Percentiles rank a stretch among this genome's conserved stretches.
Conservation (phyloP, 805 yeast species). For the Metschnikowia baotianmanensis region DNA sequence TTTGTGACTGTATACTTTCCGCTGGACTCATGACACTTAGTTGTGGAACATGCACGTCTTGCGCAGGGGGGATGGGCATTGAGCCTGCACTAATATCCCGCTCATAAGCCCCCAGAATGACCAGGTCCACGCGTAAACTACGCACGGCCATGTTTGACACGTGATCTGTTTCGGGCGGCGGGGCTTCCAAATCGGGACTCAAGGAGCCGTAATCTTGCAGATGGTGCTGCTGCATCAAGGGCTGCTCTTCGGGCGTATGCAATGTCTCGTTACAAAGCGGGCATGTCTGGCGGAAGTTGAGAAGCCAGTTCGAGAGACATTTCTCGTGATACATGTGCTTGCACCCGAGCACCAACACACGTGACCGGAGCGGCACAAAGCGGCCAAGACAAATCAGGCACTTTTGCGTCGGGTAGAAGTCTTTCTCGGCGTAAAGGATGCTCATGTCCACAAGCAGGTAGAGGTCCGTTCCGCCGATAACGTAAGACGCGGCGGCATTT, state of each 20-base stretch:
- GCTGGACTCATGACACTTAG: neutral
- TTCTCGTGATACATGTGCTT: slow-evolving; percentile 58
- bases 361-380: slow-evolving; percentile 45
- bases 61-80: too few species aligned
- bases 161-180: neutral
- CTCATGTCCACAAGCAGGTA: slow-evolving; percentile 5
- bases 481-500: neutral
- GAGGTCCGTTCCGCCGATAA: slow-evolving; percentile 6
- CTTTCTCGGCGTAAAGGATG: slow-evolving; percentile 10
- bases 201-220: neutral
- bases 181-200: neutral
- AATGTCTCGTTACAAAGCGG: slow-evolving; percentile 52
- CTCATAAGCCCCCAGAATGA: neutral
- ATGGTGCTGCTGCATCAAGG: too few species aligned
- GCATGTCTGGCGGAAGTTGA: slow-evolving; percentile 51
- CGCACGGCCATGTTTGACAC: slow-evolving; percentile 9
- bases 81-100: too few species aligned
- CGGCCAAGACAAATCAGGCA: slow-evolving; percentile 61
- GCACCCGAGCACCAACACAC: slow-evolving; percentile 55
- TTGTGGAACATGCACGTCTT: neutral
- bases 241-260: slow-evolving; percentile 6
- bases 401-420: slow-evolving; percentile 38
- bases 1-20: neutral
- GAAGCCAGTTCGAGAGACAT: slow-evolving; percentile 61
- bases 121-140: slow-evolving; percentile 5